Evolutionary conservation across 2,329 filamentous ascomycete genomes (phyloP).

Genomic region (Aspergillaceae sp.): DNA sequence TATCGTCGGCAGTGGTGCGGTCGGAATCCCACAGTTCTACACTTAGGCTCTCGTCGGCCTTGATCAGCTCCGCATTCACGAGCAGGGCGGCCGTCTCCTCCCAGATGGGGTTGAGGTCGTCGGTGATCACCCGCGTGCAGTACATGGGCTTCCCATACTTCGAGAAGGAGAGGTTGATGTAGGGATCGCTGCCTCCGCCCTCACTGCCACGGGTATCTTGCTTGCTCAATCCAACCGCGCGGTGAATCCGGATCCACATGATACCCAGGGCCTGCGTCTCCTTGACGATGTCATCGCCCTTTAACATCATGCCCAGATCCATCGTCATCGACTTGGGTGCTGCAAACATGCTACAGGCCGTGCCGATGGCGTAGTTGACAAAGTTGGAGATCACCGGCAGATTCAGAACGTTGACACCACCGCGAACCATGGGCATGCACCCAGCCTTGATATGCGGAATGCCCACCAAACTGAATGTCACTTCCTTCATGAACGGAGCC

Average conservation of each 20-base stretch:
- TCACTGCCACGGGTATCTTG: constrained; percentile 75
- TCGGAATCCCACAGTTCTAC: constrained; percentile 97
- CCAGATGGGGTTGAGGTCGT: constrained; percentile 88
- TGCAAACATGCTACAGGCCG: constrained; percentile 83
- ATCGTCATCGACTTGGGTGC: constrained; percentile 91
- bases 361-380: constrained; percentile 87
- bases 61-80: constrained; percentile 82
- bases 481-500: constrained; percentile 80
- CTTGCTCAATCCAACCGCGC: constrained; percentile 78
- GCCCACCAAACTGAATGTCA: constrained; percentile 93
- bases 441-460: constrained; percentile 81
- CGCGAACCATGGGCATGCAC: constrained; percentile 86
- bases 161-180: constrained; percentile 89
- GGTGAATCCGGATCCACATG: constrained; percentile 88
- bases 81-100: constrained; percentile 79
- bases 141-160: constrained; percentile 98
- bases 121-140: constrained; percentile 90
- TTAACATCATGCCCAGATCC: constrained; percentile 80
- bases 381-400: constrained; percentile 91
- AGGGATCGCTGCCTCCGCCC: constrained; percentile 85
- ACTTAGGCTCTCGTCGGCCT: constrained; percentile 84
- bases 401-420: constrained; percentile 83
- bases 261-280: constrained; percentile 74
- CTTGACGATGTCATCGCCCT: constrained; percentile 86
- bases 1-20: constrained; percentile 81